These are phyloP conservation scores for Rhododendron henanense DNA, from an alignment of 148 eudicot genomes.

Conservation along the genomic window DNA sequence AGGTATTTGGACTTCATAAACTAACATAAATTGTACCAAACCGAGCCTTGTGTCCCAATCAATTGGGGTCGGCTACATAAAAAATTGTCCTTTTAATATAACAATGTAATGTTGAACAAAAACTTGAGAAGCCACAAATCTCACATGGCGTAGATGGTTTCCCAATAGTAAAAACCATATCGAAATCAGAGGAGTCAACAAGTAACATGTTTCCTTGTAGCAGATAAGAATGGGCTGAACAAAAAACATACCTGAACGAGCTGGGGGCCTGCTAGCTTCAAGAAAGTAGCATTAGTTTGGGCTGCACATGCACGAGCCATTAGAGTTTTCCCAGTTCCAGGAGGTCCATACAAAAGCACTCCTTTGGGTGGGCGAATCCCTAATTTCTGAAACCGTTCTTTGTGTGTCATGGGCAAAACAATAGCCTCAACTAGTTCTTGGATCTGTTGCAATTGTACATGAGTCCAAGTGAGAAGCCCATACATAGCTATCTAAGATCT, in stretches of 20 bases:
- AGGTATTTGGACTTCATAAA: background rate
- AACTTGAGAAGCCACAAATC: background rate
- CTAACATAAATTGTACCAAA: background rate
- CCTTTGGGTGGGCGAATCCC: slow-evolving; percentile 98
- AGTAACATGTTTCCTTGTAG: background rate
- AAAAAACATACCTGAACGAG: no score
- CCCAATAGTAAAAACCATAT: background rate
- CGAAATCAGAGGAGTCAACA: background rate
- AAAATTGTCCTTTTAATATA: background rate
- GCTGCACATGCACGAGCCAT: slow-evolving; percentile 99
- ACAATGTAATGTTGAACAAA: background rate
- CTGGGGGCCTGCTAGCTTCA: slow-evolving; percentile 97
- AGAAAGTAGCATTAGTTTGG: slow-evolving; percentile 96
- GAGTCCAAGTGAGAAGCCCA: slow-evolving; percentile 13
- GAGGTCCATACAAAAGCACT: slow-evolving; percentile 94
- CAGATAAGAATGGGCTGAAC: background rate
- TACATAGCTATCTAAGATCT: background rate
- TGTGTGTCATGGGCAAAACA: slow-evolving; percentile 96
- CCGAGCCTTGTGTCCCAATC: no score
- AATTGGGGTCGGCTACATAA: no score
- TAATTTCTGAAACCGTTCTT: slow-evolving; percentile 83
- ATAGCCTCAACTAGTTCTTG: slow-evolving; percentile 98
- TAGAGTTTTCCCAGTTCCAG: slow-evolving; percentile 94
- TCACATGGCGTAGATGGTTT: background rate
- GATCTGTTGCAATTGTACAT: slow-evolving; percentile 41